Evolutionary conservation across 148 eudicot species (phyloP), one percentile per base, ranked within the genome.

Genomic region (Diospyros kaki): DNA sequence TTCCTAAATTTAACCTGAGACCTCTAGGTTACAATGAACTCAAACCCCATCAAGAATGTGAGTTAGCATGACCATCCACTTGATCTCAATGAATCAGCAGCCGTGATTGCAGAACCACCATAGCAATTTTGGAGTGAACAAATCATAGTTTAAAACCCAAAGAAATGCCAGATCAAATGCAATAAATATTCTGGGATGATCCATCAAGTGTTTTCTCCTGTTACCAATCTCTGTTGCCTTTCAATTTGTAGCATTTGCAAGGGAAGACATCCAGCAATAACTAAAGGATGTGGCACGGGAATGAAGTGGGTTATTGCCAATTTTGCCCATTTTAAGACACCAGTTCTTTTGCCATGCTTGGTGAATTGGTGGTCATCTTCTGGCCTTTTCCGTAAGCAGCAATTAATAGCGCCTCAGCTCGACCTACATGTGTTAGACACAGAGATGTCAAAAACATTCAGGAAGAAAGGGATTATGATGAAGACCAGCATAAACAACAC

Each of bases 371-470:
- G 71, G 73, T 78, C 53, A 68, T 62, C 67, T 79, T 83, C 41
- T 83, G 81, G 72, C 96, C 88, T 84, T 84, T 88, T 45, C 97
- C 97, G 73, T 90, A 90, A 42, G 94, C 97, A 50, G 97, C 94
- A 73, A 92, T 92, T 9, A 90, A 90, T 58, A 92, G 72, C 66
- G 97, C 97, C 84, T 91, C 96, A 6, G 90, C 98, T 64, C 97
- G 92, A 71, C 98, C 98, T 93, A 89, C 80, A 83, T 68, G 73
- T 12, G 50, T 54, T 52, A 51, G 67, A 60, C 39, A 8, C 62
- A 58, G 12, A 70, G 9, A 70, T 7, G 44, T 14, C 7, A 12
- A 56, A 14, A 55, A 51, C 12, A 51, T 38, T 38, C 13, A 46
- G 54, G 55, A 18, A 9, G 55, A n/a, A 48, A 51, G n/a, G 13